These are phyloP conservation scores for Ceratocystis harringtonii DNA, from an alignment of 2,329 filamentous ascomycete genomes.

Conservation along the genomic window DNA sequence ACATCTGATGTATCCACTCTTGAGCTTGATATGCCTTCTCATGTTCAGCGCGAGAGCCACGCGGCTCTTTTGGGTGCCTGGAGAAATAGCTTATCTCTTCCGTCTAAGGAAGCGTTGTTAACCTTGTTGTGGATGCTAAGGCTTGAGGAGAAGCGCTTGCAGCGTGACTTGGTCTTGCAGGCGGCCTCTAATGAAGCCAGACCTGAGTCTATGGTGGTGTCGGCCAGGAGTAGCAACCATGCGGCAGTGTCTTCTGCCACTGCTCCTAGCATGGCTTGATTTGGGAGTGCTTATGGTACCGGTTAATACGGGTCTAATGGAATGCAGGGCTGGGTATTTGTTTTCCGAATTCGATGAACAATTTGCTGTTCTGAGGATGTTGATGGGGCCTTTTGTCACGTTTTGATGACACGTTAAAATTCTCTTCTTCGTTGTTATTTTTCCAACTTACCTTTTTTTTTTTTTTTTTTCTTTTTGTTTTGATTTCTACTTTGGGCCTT, in stretches of 20 bases:
- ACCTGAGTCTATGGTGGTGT: constrained; percentile 9
- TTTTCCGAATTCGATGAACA: neutral
- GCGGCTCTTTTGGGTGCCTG: constrained; percentile 26
- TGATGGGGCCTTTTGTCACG: no score
- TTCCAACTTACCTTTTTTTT: neutral
- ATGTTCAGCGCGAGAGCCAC: constrained; percentile 27
- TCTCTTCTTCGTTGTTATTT: constrained; percentile 12
- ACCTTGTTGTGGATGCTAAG: constrained; percentile 34
- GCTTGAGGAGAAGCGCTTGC: constrained; percentile 28
- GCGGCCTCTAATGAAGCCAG: constrained; percentile 1
- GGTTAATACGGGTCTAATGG: neutral
- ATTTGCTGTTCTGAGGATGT: no score
- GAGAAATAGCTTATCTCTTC: constrained; percentile 22
- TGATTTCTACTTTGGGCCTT: neutral
- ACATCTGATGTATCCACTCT: constrained; percentile 31
- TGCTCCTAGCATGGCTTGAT: constrained; percentile 11
- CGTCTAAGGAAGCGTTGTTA: constrained; percentile 34
- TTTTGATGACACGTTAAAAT: constrained; percentile 1
- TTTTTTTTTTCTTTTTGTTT: constrained; percentile 6
- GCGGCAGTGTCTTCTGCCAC: constrained; percentile 5
- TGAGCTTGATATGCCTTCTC: constrained; percentile 23
- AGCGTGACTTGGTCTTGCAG: neutral
- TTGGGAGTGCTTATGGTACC: neutral
- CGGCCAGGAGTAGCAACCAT: neutral
- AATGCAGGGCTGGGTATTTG: constrained; percentile 3